These are phyloP conservation scores for Yueomyces sp. DNA, from an alignment of 805 yeast genomes.

Conservation along the genomic window DNA sequence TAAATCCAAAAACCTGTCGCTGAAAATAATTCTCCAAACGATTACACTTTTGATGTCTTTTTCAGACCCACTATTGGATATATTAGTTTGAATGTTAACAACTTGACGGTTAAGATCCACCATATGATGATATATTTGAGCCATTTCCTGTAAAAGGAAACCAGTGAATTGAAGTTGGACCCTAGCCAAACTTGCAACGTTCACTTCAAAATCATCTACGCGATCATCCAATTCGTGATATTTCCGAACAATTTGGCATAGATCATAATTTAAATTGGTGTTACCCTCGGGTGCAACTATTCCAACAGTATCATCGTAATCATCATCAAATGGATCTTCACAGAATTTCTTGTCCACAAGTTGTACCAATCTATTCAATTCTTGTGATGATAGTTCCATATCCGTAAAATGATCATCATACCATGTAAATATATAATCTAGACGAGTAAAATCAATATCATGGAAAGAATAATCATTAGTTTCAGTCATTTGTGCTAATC, in stretches of 20 bases:
- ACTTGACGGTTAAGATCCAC: constrained; percentile 21
- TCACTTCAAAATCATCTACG: constrained; percentile 24
- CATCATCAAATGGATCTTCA: constrained; percentile 22
- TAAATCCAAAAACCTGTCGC: constrained; percentile 14
- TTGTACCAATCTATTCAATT: constrained; percentile 9
- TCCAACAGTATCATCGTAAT: constrained; percentile 17
- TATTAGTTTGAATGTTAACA: constrained; percentile 14
- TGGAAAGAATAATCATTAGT: constrained; percentile 19
- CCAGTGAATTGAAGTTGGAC: constrained; percentile 26
- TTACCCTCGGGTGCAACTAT: constrained; percentile 21
- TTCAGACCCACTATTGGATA: constrained; percentile 8
- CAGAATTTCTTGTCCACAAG: constrained; percentile 18
- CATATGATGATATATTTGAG: constrained; percentile 20
- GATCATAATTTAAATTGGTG: constrained; percentile 17
- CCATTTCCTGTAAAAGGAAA: constrained; percentile 23
- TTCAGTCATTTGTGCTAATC: constrained; percentile 19
- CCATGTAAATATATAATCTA: constrained; percentile 19
- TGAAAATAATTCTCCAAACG: constrained; percentile 19
- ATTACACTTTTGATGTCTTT: constrained; percentile 16
- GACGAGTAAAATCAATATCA: constrained; percentile 19
- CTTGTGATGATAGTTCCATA: constrained; percentile 6
- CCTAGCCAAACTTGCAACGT: constrained; percentile 25
- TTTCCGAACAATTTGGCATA: constrained; percentile 20
- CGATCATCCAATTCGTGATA: constrained; percentile 21
- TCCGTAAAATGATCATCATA: constrained; percentile 4